These are phyloP conservation scores for Vinca major DNA, from an alignment of 305 asterid genomes.

Conservation along the genomic window DNA sequence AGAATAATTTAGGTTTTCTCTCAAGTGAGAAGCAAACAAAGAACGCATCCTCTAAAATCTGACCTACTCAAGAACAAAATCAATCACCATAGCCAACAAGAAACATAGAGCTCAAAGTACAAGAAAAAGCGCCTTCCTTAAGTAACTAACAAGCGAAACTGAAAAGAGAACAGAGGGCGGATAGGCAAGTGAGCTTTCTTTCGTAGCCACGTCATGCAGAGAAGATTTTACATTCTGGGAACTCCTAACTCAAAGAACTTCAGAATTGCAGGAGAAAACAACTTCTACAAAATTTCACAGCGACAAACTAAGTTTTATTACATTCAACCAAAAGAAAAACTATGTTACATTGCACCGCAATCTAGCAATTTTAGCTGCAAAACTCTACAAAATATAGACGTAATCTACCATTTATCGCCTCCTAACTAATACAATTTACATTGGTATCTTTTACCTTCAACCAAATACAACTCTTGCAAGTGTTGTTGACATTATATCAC, in stretches of 20 bases:
- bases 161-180: no score
- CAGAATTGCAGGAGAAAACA: neutral
- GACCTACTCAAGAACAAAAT: no score
- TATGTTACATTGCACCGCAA: neutral
- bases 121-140: no score
- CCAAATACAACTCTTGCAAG: conserved; percentile 8
- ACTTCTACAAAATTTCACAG: neutral
- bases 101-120: no score
- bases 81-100: no score
- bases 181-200: neutral
- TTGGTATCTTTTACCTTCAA: neutral
- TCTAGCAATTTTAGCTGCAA: neutral
- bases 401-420: neutral
- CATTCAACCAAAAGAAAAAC: no score
- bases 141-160: neutral
- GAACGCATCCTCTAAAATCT: no score
- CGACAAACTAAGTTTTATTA: neutral
- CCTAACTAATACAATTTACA: neutral
- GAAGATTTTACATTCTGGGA: conserved; percentile 2
- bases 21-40: neutral
- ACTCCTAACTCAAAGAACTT: neutral
- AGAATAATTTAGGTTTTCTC: no score
- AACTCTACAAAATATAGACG: conserved; percentile 6
- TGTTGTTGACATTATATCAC: neutral
- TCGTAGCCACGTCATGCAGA: neutral